These are phyloP conservation scores for Lodderomyces parapsilosis DNA, from an alignment of 1,139 yeast genomes.

Conservation along the genomic window DNA sequence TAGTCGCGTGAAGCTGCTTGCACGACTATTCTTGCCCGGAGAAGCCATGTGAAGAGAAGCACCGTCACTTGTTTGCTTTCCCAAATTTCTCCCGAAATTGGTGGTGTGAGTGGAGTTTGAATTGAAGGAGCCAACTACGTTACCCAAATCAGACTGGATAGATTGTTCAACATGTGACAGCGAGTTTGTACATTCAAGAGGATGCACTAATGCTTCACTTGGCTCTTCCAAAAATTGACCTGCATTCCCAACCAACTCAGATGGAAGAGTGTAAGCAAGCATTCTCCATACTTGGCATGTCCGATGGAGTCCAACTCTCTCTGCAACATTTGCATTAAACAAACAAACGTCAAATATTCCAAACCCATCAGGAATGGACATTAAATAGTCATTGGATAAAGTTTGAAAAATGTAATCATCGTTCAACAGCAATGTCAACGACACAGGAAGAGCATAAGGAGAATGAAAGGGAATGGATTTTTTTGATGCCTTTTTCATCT, in stretches of 20 bases:
- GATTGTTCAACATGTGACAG: constrained; percentile 21
- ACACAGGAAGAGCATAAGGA: constrained; percentile 47
- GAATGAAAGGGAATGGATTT: constrained; percentile 19
- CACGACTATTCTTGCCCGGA: constrained; percentile 19
- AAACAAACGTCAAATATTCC: constrained; percentile 53
- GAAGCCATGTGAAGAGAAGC: neutral
- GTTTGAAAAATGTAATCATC: constrained; percentile 43
- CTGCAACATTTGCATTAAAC: constrained; percentile 60
- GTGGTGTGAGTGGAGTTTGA: constrained; percentile 46
- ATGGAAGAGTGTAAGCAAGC: constrained; percentile 54
- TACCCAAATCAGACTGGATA: constrained; percentile 41
- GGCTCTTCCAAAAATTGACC: constrained; percentile 5
- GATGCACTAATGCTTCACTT: neutral
- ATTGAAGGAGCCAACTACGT: constrained; percentile 44
- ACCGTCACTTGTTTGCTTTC: neutral
- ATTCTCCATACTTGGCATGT: constrained; percentile 72
- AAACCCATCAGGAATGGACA: constrained; percentile 49
- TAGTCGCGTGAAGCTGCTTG: constrained; percentile 18
- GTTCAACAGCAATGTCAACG: constrained; percentile 42
- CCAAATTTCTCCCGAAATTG: constrained; percentile 24
- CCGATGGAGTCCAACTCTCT: constrained; percentile 48
- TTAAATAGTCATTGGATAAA: constrained; percentile 42
- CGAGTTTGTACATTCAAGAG: constrained; percentile 13
- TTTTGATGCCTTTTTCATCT: constrained; percentile 9
- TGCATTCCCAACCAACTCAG: constrained; percentile 26